Conservation (phyloP, 306 rosid species). For the Vigna hirtella region DNA sequence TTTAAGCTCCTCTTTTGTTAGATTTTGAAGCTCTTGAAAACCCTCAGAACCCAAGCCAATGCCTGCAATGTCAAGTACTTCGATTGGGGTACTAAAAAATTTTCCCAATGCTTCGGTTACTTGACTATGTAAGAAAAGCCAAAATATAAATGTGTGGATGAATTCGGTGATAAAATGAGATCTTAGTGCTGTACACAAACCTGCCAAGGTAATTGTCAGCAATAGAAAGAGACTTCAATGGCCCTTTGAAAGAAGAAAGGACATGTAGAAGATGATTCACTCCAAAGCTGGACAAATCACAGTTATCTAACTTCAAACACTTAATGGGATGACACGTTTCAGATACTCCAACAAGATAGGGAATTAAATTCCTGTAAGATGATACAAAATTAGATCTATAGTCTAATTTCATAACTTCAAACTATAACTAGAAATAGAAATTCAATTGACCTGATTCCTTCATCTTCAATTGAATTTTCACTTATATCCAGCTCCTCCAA, state of each 20-base stretch:
- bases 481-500: slow-evolving; percentile 93
- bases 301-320: slow-evolving; percentile 68
- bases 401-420: slow-evolving; percentile 25
- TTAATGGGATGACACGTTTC: slow-evolving; percentile 56
- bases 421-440: slow-evolving; percentile 42
- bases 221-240: slow-evolving; percentile 78
- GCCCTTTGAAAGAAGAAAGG: slow-evolving; percentile 62
- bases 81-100: slow-evolving; percentile 61
- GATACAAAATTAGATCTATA: slow-evolving; percentile 48
- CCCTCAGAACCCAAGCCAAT: slow-evolving; percentile 75
- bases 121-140: slow-evolving; percentile 58
- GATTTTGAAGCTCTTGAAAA: slow-evolving; percentile 66
- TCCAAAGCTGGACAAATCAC: slow-evolving; percentile 73
- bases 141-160: slow-evolving; percentile 41
- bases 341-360: slow-evolving; percentile 64
- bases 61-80: slow-evolving; percentile 66
- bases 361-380: slow-evolving; percentile 73
- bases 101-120: slow-evolving; percentile 75
- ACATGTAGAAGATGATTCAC: slow-evolving; percentile 63
- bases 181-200: slow-evolving; percentile 58
- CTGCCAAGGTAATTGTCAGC: slow-evolving; percentile 91
- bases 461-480: slow-evolving; percentile 79
- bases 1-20: slow-evolving; percentile 57
- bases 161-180: slow-evolving; percentile 33
- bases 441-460: slow-evolving; percentile 74